Evolutionary conservation across 164 flowering plant genomes (phyloP), one percentile per base, ranked within the genome.

Genomic region (Tetracentron sinense): DNA sequence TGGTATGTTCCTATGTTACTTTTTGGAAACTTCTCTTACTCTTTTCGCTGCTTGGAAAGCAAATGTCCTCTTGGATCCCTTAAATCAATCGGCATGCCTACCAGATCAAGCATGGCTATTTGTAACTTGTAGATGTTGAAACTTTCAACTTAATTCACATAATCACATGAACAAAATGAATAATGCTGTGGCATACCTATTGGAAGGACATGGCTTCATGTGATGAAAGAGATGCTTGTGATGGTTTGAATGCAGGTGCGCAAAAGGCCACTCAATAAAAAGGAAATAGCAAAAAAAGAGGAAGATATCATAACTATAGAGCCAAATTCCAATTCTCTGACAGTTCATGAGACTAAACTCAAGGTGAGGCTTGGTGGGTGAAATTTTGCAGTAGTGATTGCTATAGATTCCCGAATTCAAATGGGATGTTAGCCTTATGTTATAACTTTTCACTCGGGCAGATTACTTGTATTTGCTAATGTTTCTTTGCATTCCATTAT

Each of bases 341-440:
- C 84, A 21, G 97, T 92, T 70, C 96, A 89, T 74, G 97, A 92
- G 72, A 84, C 83, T 27, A 89, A 89, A 77, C 82, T 89, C n/a
- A 92, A 92, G 90, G 97, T 92, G 42, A 71, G 78, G 7, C 26
- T 14, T 62, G 15, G 25, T 71, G 20, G 54, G 25, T 20, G 30
- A 3, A 15, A 42, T 56, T 12, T 14, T 11, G 42, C 22, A 6
- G 8, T 46, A 27, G 19, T 20, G 19, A 12, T 11, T 42, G 14
- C 10, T 63, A 14, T 54, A 19, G 48, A 42, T 54, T 38, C 12
- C 8, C 16, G 12, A 17, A 15, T 14, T 28, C 28, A 31, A 15
- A 2, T 8, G 20, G 15, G 31, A 31, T 31, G 12, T 38, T 38
- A 38, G 14, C 44, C 44, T n/a, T n/a, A n/a, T n/a, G n/a, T n/a